Evolutionary conservation across 2,329 filamentous ascomycete genomes (phyloP).

Genomic region (Remersonia thermophila): DNA sequence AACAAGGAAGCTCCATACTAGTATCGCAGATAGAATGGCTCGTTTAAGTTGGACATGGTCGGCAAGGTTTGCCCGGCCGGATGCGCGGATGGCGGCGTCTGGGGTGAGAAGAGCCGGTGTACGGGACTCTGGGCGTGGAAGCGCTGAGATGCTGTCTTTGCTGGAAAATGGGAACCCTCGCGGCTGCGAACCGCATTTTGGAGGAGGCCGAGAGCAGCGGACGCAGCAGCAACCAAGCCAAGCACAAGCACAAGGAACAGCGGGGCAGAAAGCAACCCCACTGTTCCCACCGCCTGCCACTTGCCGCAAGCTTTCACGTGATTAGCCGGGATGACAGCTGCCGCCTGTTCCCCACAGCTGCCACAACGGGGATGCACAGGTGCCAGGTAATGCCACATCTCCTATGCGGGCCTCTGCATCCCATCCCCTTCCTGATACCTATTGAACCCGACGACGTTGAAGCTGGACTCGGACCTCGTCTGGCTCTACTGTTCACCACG

Average conservation of each 20-base stretch:
- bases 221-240: background rate
- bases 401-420: constrained; percentile 9
- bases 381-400: constrained; percentile 19
- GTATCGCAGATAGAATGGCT: constrained; percentile 92
- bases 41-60: constrained; percentile 54
- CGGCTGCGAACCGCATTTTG: constrained; percentile 8
- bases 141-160: no score
- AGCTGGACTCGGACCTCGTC: no score
- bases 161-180: constrained; percentile 10
- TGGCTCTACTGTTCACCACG: no score
- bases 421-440: no score
- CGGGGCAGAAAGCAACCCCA: constrained; percentile 13
- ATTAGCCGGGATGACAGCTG: background rate
- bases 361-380: constrained; percentile 1
- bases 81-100: constrained; percentile 36
- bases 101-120: constrained; percentile 16
- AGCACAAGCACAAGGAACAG: constrained; percentile 4
- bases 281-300: background rate
- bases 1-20: constrained; percentile 52
- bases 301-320: constrained; percentile 12
- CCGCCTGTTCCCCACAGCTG: constrained; percentile 1
- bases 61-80: no score
- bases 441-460: no score
- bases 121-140: no score
- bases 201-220: no score